Conservation (phyloP, 495 filamentous ascomycete genomes). For the Melanomma pulvis-pyrius region DNA sequence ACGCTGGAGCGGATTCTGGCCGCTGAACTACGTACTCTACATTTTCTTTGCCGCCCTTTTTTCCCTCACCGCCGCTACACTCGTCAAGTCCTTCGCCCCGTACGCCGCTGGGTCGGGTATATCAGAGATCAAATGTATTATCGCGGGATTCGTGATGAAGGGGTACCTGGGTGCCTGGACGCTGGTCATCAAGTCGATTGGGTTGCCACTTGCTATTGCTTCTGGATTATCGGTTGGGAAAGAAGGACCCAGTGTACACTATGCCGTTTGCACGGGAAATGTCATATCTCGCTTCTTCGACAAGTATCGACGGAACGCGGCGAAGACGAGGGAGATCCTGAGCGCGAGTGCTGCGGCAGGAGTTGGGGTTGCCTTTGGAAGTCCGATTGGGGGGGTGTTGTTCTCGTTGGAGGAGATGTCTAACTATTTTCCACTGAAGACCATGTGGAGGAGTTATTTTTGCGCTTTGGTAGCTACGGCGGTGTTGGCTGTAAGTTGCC, state of each 20-base stretch:
- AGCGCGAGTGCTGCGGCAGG: conserved; percentile 94
- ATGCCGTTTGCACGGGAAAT: conserved; percentile 96
- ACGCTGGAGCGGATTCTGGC: conserved; percentile 76
- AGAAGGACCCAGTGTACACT: conserved; percentile 97
- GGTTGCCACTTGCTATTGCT: conserved; percentile 87
- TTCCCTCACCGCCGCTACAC: conserved; percentile 75
- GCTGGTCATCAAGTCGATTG: conserved; percentile 89
- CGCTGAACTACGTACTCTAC: conserved; percentile 85
- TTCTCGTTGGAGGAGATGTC: conserved; percentile 99
- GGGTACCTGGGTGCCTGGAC: conserved; percentile 94
- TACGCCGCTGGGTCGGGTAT: conserved; percentile 98
- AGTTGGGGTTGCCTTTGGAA: conserved; percentile 95
- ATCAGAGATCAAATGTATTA: conserved; percentile 99
- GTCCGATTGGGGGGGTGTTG: conserved; percentile 93
- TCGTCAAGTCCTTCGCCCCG: conserved; percentile 92
- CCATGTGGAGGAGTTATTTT: conserved; percentile 97
- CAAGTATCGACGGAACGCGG: conserved; percentile 90
- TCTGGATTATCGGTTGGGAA: conserved; percentile 96
- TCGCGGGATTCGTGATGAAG: conserved; percentile 99
- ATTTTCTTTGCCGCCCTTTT: conserved; percentile 85
- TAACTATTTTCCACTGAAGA: conserved; percentile 96
- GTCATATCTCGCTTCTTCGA: conserved; percentile 91
- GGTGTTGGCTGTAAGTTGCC: conserved; percentile 70
- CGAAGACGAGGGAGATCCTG: conserved; percentile 92
- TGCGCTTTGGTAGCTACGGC: conserved; percentile 96